These are phyloP conservation scores for Gossypium schwendimanii DNA, from an alignment of 441 rosid genomes.

Conservation along the genomic window DNA sequence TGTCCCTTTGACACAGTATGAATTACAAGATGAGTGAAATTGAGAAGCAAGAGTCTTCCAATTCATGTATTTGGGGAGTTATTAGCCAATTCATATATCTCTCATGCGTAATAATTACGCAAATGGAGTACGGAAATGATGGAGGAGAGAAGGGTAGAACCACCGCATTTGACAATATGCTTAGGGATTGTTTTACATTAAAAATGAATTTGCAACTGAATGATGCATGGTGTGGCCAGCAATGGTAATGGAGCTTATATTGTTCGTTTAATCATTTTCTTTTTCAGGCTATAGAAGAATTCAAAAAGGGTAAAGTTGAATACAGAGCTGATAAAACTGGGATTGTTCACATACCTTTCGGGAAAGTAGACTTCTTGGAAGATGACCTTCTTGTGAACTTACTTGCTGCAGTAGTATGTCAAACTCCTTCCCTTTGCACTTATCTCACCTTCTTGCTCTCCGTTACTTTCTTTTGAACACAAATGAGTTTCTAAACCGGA, in stretches of 20 bases:
- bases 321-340: conserved; percentile 97
- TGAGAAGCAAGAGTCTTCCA: neutral
- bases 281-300: conserved; percentile 88
- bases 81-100: neutral
- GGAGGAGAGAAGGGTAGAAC: neutral
- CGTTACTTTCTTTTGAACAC: neutral
- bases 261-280: neutral
- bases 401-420: conserved; percentile 68
- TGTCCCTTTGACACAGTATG: neutral
- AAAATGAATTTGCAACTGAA: neutral
- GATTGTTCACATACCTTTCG: conserved; percentile 90
- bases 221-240: neutral
- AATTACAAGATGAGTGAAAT: too few species aligned
- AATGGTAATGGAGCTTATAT: neutral
- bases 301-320: conserved; percentile 92
- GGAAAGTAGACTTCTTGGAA: conserved; percentile 64
- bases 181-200: neutral
- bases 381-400: conserved; percentile 84
- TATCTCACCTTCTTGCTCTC: neutral
- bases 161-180: neutral
- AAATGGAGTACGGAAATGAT: neutral
- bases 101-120: neutral
- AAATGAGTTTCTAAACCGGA: neutral
- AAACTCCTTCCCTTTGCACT: neutral
- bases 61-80: neutral